These are phyloP conservation scores for Exobasidium rhododendri DNA, from an alignment of 1,284 basidiomycete species.

Conservation along the genomic window DNA sequence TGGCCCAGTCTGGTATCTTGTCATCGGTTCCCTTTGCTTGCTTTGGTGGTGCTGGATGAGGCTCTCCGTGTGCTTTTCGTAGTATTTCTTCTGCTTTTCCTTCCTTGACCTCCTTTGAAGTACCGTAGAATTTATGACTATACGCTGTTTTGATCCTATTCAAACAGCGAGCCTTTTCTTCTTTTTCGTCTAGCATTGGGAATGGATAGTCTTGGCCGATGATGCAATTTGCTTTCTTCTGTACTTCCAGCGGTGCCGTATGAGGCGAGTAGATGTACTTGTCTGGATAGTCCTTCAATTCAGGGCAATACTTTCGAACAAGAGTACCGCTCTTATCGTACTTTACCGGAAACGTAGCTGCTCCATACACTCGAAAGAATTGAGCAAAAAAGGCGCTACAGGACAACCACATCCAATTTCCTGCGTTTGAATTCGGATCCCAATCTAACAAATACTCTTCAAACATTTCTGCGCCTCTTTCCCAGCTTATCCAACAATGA, in stretches of 20 bases:
- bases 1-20: conserved; percentile 39
- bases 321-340: conserved; percentile 58
- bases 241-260: conserved; percentile 37
- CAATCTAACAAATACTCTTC: conserved; percentile 52
- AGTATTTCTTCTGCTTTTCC: conserved; percentile 39
- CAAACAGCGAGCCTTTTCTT: conserved; percentile 36
- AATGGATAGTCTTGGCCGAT: conserved; percentile 45
- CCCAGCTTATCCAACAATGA: conserved; percentile 63
- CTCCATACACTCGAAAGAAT: conserved; percentile 56
- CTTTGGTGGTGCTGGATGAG: conserved; percentile 15
- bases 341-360: conserved; percentile 58
- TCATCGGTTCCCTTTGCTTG: background rate
- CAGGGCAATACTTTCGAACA: conserved; percentile 59
- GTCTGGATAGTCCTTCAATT: conserved; percentile 40
- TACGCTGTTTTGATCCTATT: conserved; percentile 36
- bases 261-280: conserved; percentile 47
- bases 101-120: conserved; percentile 37
- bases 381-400: conserved; percentile 58
- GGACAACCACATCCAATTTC: conserved; percentile 61
- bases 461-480: conserved; percentile 61
- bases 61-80: conserved; percentile 35
- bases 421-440: conserved; percentile 43
- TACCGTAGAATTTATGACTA: conserved; percentile 22
- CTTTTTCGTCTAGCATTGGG: conserved; percentile 47
- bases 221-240: conserved; percentile 41